A percentile compares a stretch with the other conserved stretches of the same genome.
These are phyloP conservation scores for Sarocladium brachiariae DNA, from an alignment of 2,329 filamentous ascomycete species.

Conservation along the genomic window DNA sequence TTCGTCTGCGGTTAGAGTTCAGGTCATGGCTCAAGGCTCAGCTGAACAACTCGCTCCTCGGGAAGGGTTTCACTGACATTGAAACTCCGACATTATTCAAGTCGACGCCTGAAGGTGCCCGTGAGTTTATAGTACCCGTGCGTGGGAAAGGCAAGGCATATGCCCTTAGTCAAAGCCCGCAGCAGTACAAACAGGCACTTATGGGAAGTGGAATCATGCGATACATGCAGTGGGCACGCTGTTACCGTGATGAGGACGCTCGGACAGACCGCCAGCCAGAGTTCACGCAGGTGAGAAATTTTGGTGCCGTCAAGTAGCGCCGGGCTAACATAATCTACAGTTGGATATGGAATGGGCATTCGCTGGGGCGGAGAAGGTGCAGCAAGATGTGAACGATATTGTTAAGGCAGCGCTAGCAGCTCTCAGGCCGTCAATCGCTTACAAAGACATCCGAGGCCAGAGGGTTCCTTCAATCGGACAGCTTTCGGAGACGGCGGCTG, in stretches of 20 bases:
- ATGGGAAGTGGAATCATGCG: conserved; percentile 80
- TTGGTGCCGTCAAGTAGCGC: background rate
- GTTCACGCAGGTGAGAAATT: conserved; percentile 68
- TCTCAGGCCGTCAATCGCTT: conserved; percentile 39
- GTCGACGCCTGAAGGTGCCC: conserved; percentile 89
- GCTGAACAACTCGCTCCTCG: conserved; percentile 46
- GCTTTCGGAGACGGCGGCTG: conserved; percentile 11
- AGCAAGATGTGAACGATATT: conserved; percentile 29
- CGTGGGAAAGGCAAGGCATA: conserved; percentile 68
- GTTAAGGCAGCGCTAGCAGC: conserved; percentile 22
- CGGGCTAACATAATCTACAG: conserved; percentile 31
- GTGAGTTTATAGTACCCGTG: conserved; percentile 91
- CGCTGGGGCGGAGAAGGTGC: conserved; percentile 42
- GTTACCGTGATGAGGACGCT: conserved; percentile 91
- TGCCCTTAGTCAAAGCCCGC: conserved; percentile 89
- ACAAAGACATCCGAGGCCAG: conserved; percentile 49
- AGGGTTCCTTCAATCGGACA: conserved; percentile 21
- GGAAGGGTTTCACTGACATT: conserved; percentile 63
- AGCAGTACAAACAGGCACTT: conserved; percentile 97
- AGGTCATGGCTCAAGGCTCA: conserved; percentile 54
- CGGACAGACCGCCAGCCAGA: conserved; percentile 91
- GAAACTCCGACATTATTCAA: conserved; percentile 96
- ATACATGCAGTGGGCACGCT: conserved; percentile 91
- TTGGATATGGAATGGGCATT: conserved; percentile 94
- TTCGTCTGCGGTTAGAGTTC: conserved; percentile 64